These are phyloP conservation scores for Heterobasidion parviporum DNA, from an alignment of 1,284 basidiomycete genomes.

Conservation along the genomic window DNA sequence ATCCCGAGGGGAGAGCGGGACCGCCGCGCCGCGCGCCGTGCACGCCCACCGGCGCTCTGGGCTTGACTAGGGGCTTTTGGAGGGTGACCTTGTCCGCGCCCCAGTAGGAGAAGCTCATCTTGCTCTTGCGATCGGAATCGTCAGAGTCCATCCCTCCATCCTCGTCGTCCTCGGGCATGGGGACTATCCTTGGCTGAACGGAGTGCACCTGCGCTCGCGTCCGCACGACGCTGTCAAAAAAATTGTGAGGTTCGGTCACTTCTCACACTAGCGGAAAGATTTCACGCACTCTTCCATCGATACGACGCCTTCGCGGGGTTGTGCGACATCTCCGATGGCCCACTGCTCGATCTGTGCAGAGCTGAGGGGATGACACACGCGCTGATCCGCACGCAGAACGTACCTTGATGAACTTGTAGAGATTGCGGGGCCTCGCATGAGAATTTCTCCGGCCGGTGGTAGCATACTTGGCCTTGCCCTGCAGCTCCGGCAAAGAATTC, in stretches of 20 bases:
- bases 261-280: neutral
- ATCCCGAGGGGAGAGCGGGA: slow-evolving; percentile 39
- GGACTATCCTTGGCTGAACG: slow-evolving; percentile 58
- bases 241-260: slow-evolving; percentile 10
- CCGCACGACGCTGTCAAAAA: slow-evolving; percentile 50
- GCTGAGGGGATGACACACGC: too few relatives aligned
- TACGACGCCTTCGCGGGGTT: slow-evolving; percentile 66
- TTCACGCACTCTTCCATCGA: slow-evolving; percentile 77
- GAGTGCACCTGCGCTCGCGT: slow-evolving; percentile 54
- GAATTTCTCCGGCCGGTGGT: slow-evolving; percentile 66
- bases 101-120: slow-evolving; percentile 90
- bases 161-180: slow-evolving; percentile 58
- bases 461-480: slow-evolving; percentile 74
- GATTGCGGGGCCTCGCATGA: slow-evolving; percentile 75
- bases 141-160: slow-evolving; percentile 54
- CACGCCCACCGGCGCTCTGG: slow-evolving; percentile 25
- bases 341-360: slow-evolving; percentile 73
- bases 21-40: slow-evolving; percentile 39
- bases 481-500: slow-evolving; percentile 70
- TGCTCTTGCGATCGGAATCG: slow-evolving; percentile 80
- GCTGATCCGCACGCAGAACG: slow-evolving; percentile 10
- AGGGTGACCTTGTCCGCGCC: slow-evolving; percentile 81
- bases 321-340: slow-evolving; percentile 70
- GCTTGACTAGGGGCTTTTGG: slow-evolving; percentile 63
- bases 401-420: slow-evolving; percentile 86